Conservation (phyloP, 257 asterid species). For the Solanum paucissectum region DNA sequence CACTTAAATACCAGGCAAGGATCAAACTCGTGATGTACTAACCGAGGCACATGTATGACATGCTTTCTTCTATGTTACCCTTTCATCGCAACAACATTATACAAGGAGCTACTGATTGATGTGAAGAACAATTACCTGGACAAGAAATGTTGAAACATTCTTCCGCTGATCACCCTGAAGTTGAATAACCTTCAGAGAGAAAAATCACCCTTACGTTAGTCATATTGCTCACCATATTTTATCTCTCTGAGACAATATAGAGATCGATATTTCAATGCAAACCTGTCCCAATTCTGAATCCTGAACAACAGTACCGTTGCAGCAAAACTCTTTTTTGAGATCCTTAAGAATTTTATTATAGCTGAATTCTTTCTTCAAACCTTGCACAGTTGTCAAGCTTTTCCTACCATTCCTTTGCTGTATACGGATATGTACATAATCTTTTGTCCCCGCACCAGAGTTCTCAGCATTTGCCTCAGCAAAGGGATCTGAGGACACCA, state of each 20-base stretch:
- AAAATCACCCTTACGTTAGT: background rate
- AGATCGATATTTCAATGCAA: background rate
- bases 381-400: slow-evolving; percentile 44
- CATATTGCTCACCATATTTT: background rate
- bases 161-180: slow-evolving; percentile 86
- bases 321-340: slow-evolving; percentile 76
- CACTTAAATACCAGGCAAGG: background rate
- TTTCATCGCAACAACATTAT: background rate
- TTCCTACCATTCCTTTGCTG: slow-evolving; percentile 47
- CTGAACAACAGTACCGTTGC: slow-evolving; percentile 88
- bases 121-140: slow-evolving; percentile 32
- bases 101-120: background rate
- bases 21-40: background rate
- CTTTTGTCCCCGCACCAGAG: slow-evolving; percentile 47
- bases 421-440: slow-evolving; percentile 35
- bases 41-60: background rate
- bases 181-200: slow-evolving; percentile 49
- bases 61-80: background rate
- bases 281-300: slow-evolving; percentile 88
- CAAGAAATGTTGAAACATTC: slow-evolving; percentile 61
- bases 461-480: slow-evolving; percentile 51
- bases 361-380: slow-evolving; percentile 42
- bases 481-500: slow-evolving; percentile 26
- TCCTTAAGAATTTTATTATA: slow-evolving; percentile 44
- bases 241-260: background rate